Conservation (phyloP, 2,329 filamentous ascomycete species). For the Hirsutella rhossiliensis region DNA sequence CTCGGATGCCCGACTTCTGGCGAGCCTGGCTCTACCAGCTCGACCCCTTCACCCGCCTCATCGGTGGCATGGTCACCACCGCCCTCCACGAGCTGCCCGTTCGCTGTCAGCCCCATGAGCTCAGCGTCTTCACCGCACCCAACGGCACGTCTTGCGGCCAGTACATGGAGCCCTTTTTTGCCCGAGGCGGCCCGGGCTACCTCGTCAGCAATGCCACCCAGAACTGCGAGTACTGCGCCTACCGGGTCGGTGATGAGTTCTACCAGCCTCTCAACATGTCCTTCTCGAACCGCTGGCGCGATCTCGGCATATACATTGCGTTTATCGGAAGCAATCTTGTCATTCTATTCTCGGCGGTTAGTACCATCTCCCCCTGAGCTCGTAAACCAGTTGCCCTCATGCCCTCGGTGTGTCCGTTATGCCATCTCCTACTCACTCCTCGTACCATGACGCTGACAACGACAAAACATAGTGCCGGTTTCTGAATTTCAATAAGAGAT, state of each 20-base stretch:
- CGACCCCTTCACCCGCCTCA: slow-evolving; percentile 71
- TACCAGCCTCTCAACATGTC: slow-evolving; percentile 54
- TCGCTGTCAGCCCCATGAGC: slow-evolving; percentile 45
- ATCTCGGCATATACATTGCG: slow-evolving; percentile 65
- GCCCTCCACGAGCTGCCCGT: slow-evolving; percentile 58
- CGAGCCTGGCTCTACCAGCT: slow-evolving; percentile 71
- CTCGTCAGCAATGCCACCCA: slow-evolving; percentile 52
- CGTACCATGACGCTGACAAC: too few relatives aligned
- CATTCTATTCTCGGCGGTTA: slow-evolving; percentile 40
- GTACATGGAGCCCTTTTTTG: slow-evolving; percentile 66
- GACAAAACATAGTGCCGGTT: not conserved
- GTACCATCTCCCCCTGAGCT: slow-evolving; percentile 14
- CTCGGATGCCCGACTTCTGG: slow-evolving; percentile 71
- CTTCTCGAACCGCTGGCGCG: slow-evolving; percentile 64
- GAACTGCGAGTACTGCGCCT: slow-evolving; percentile 72
- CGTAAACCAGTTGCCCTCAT: too few relatives aligned
- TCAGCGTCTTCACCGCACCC: slow-evolving; percentile 58
- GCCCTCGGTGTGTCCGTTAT: not conserved
- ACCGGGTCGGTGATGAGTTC: slow-evolving; percentile 69
- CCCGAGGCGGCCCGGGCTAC: slow-evolving; percentile 57
- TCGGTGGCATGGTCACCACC: slow-evolving; percentile 68
- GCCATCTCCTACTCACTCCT: not conserved
- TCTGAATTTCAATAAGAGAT: slow-evolving; percentile 4
- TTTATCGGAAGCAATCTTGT: slow-evolving; percentile 71
- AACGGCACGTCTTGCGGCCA: slow-evolving; percentile 54